phyloP scores from a whole-genome alignment of 805 yeast genomes.

The Monosporozyma servazzii region DNA sequence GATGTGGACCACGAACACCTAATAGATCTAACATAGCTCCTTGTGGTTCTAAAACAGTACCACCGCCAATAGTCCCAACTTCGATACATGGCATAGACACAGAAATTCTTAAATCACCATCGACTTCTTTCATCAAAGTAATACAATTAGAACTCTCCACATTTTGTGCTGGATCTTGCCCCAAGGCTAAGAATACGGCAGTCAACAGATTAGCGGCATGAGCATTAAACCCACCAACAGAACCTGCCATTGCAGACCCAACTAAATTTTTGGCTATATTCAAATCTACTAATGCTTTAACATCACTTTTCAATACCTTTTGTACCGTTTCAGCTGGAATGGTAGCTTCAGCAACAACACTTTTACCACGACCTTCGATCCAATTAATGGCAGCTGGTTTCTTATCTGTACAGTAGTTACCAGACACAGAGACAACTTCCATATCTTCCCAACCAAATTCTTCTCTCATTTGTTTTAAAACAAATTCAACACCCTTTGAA shows the following conservation, averaged over 20 bases:
- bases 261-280: constrained; percentile 83
- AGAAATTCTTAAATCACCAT: constrained; percentile 82
- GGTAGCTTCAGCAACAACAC: constrained; percentile 92
- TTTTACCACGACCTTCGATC: constrained; percentile 99
- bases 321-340: constrained; percentile 75
- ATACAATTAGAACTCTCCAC: constrained; percentile 97
- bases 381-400: constrained; percentile 97
- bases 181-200: constrained; percentile 88
- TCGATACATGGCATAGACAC: constrained; percentile 99
- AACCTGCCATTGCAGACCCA: constrained; percentile 98
- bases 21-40: constrained; percentile 89
- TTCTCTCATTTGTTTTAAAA: constrained; percentile 75
- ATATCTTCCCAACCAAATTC: constrained; percentile 91
- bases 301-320: constrained; percentile 83
- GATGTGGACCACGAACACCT: constrained; percentile 94
- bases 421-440: constrained; percentile 87
- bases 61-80: constrained; percentile 99
- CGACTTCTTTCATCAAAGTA: constrained; percentile 78
- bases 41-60: constrained; percentile 95
- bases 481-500: constrained; percentile 90
- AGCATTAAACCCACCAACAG: constrained; percentile 96
- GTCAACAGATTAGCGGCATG: constrained; percentile 96
- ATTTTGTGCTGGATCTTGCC: constrained; percentile 99
- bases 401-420: constrained; percentile 96
- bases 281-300: constrained; percentile 82